phyloP scores from a whole-genome alignment of 108 stramenopile genomes.

The Skeletonema menzelii region DNA sequence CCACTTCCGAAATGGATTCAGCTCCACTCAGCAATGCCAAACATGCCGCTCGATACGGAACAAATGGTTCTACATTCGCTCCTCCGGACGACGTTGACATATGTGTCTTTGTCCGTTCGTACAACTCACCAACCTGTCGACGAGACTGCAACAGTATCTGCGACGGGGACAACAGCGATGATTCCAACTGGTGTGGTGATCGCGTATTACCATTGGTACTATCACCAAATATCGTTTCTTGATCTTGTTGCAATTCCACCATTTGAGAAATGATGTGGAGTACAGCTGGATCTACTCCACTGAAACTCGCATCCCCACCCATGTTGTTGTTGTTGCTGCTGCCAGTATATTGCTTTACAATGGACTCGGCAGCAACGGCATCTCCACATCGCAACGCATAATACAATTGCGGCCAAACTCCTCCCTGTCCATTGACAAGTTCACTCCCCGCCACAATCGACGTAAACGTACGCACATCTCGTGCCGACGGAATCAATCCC shows the following conservation, averaged over 20 bases:
- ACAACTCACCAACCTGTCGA: constrained; percentile 29
- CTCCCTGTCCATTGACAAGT: constrained; percentile 19
- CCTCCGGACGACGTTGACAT: background rate
- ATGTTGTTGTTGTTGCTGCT: background rate
- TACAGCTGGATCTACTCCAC: constrained; percentile 26
- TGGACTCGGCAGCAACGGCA: constrained; percentile 7
- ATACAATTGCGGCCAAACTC: constrained; percentile 36
- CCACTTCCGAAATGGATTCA: constrained; percentile 40
- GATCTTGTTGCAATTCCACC: constrained; percentile 16
- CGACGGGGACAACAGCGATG: constrained; percentile 18
- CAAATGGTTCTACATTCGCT: background rate
- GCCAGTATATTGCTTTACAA: constrained; percentile 7
- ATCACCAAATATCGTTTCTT: constrained; percentile 30
- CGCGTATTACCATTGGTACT: constrained; percentile 1
- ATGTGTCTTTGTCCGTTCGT: constrained; percentile 30
- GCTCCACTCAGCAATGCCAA: constrained; percentile 43
- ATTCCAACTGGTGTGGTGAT: background rate
- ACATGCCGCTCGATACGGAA: constrained; percentile 30
- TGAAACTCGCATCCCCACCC: constrained; percentile 2
- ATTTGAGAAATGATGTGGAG: constrained; percentile 19
- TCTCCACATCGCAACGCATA: constrained; percentile 25
- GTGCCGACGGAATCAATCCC: constrained; percentile 10
- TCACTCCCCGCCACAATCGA: constrained; percentile 27
- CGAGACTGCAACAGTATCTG: constrained; percentile 30
- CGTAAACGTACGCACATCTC: constrained; percentile 27